Percentiles rank a stretch among this genome's conserved stretches.
Conservation (phyloP, 257 asterid genomes). For the Coffea canephora region DNA sequence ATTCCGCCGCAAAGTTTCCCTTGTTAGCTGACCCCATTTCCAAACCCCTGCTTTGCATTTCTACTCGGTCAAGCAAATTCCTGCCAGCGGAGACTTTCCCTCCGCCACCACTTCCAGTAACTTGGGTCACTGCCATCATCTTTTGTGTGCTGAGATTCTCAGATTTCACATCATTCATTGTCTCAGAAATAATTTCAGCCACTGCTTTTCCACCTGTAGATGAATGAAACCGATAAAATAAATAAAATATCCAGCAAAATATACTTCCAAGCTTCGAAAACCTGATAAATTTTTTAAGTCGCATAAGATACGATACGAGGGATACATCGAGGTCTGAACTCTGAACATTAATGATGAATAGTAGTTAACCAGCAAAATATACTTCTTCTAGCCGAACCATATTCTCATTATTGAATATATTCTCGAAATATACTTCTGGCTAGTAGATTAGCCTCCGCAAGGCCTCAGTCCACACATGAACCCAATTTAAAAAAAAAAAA, state of each 20-base stretch:
- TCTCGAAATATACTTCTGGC: too few relatives aligned
- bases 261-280: not conserved
- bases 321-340: too few relatives aligned
- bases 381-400: too few relatives aligned
- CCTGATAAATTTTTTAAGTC: too few relatives aligned
- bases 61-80: constrained; percentile 13
- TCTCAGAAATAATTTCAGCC: constrained; percentile 27
- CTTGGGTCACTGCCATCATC: constrained; percentile 6
- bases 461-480: too few relatives aligned
- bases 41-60: constrained; percentile 6
- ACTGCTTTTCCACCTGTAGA: constrained; percentile 34
- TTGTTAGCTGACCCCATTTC: constrained; percentile 1
- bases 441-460: too few relatives aligned
- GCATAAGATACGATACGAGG: too few relatives aligned
- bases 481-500: too few relatives aligned
- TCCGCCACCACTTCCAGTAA: not conserved
- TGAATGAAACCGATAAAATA: not conserved
- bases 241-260: not conserved
- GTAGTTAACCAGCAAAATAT: too few relatives aligned
- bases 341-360: too few relatives aligned
- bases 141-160: constrained; percentile 27
- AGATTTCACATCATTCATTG: constrained; percentile 29
- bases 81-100: not conserved
- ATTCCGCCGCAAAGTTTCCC: not conserved
- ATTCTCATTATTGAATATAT: too few relatives aligned